Evolutionary conservation across 2,329 filamentous ascomycete species (phyloP).

Genomic region (Metarhizium album): DNA sequence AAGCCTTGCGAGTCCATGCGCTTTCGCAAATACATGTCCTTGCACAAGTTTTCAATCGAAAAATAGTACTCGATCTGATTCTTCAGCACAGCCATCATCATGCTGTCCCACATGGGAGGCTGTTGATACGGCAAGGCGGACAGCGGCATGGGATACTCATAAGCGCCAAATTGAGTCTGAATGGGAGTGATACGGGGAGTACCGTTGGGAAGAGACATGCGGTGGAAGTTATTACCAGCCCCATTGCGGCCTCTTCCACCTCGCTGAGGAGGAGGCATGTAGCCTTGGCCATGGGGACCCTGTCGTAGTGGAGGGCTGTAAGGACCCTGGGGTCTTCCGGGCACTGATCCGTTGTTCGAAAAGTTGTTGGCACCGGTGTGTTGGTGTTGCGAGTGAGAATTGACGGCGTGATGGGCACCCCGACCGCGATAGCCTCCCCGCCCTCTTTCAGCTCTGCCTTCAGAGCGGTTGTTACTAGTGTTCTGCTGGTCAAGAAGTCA

Average conservation of each 20-base stretch:
- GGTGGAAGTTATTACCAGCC: conserved; percentile 23
- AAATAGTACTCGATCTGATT: conserved; percentile 82
- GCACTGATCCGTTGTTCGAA: conserved; percentile 23
- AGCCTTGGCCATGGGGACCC: conserved; percentile 24
- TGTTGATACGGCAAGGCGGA: conserved; percentile 23
- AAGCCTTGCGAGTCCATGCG: conserved; percentile 96
- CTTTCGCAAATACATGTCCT: conserved; percentile 77
- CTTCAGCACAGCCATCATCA: conserved; percentile 30
- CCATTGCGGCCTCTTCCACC: conserved; percentile 25
- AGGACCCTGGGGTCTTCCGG: conserved; percentile 24
- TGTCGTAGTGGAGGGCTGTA: conserved; percentile 36
- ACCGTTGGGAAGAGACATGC: conserved; percentile 29
- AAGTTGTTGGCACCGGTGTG: conserved; percentile 20
- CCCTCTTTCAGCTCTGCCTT: conserved; percentile 29
- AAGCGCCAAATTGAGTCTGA: conserved; percentile 24
- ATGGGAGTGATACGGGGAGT: conserved; percentile 24
- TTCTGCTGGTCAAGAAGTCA: conserved; percentile 2
- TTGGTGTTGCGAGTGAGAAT: conserved; percentile 24
- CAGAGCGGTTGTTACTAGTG: conserved; percentile 22
- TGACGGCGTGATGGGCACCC: conserved; percentile 30
- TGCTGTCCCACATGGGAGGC: conserved; percentile 43
- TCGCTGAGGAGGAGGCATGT: conserved; percentile 22
- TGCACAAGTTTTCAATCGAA: conserved; percentile 88
- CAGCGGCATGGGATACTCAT: conserved; percentile 30
- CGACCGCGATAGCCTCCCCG: conserved; percentile 36